These are phyloP conservation scores for Limonium bicolor DNA, from an alignment of 148 eudicot species.

Conservation along the genomic window DNA sequence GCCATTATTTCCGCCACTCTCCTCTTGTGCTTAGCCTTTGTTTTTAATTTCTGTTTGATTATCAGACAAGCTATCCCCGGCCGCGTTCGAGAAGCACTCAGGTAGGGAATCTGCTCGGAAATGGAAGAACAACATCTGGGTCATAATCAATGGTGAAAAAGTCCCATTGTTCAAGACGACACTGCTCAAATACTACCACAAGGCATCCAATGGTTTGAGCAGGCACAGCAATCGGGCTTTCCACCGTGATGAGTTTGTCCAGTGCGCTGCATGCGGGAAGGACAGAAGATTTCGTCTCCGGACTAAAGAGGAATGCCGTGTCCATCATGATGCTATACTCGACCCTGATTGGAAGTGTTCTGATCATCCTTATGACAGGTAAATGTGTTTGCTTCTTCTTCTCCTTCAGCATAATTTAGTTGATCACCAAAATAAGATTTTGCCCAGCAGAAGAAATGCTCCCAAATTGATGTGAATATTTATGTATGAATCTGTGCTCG, in stretches of 20 bases:
- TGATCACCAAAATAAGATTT: no score
- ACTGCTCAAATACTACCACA: slow-evolving; percentile 43
- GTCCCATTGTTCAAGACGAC: slow-evolving; percentile 52
- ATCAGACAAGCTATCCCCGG: slow-evolving; percentile 41
- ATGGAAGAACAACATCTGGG: slow-evolving; percentile 64
- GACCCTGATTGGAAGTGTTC: slow-evolving; percentile 52
- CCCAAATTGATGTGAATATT: no score
- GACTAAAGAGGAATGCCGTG: slow-evolving; percentile 41
- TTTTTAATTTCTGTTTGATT: no score
- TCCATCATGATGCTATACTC: slow-evolving; percentile 47
- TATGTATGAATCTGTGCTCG: no score
- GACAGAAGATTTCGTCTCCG: slow-evolving; percentile 58
- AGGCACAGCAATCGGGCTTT: slow-evolving; percentile 21
- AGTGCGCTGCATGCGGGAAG: slow-evolving; percentile 39
- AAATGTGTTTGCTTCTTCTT: no score
- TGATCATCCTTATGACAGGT: slow-evolving; percentile 53
- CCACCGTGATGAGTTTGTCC: slow-evolving; percentile 69
- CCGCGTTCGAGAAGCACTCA: slow-evolving; percentile 76
- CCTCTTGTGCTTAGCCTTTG: no score
- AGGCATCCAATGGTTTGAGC: slow-evolving; percentile 20
- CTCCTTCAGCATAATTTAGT: no score
- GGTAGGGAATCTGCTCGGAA: slow-evolving; percentile 53
- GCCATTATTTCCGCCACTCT: no score
- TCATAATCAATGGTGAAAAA: slow-evolving; percentile 48
- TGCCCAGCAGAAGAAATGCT: no score